Evolutionary conservation across 2,329 filamentous ascomycete species (phyloP).

Genomic region (Escovopsis sp.): DNA sequence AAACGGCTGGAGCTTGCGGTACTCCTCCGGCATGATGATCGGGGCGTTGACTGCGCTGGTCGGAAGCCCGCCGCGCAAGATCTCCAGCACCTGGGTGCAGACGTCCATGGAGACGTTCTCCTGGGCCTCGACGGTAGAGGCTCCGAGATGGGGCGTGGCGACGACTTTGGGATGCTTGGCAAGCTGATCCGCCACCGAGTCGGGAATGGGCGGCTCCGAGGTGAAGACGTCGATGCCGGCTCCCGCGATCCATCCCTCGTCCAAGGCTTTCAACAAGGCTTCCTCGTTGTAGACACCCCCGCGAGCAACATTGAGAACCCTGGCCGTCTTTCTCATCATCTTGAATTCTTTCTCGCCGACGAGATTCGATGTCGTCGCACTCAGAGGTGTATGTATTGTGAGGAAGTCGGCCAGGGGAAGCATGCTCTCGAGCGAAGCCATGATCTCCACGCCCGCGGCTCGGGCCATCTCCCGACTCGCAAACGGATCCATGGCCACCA

Average conservation of each 20-base stretch:
- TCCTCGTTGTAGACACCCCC: conserved; percentile 69
- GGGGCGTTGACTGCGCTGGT: conserved; percentile 69
- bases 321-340: conserved; percentile 57
- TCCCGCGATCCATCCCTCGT: conserved; percentile 56
- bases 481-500: conserved; percentile 63
- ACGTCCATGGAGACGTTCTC: conserved; percentile 75
- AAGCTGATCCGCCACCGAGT: conserved; percentile 44
- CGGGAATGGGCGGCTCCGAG: conserved; percentile 45
- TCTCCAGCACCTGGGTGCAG: conserved; percentile 62
- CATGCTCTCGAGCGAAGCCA: conserved; percentile 40
- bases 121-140: conserved; percentile 68
- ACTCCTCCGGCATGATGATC: conserved; percentile 67
- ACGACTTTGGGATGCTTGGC: conserved; percentile 58
- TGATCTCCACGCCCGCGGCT: conserved; percentile 49
- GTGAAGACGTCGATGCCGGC: conserved; percentile 73
- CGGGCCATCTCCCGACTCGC: conserved; percentile 57
- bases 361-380: conserved; percentile 62
- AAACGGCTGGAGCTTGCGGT: conserved; percentile 61
- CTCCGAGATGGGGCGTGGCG: conserved; percentile 65
- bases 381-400: conserved; percentile 66
- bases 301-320: conserved; percentile 64
- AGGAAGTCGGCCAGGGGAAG: conserved; percentile 58
- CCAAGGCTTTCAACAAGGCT: conserved; percentile 53
- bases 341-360: conserved; percentile 50
- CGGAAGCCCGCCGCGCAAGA: conserved; percentile 56